Conservation (phyloP, 345 rosid genomes). For the Citrus trifoliata region DNA sequence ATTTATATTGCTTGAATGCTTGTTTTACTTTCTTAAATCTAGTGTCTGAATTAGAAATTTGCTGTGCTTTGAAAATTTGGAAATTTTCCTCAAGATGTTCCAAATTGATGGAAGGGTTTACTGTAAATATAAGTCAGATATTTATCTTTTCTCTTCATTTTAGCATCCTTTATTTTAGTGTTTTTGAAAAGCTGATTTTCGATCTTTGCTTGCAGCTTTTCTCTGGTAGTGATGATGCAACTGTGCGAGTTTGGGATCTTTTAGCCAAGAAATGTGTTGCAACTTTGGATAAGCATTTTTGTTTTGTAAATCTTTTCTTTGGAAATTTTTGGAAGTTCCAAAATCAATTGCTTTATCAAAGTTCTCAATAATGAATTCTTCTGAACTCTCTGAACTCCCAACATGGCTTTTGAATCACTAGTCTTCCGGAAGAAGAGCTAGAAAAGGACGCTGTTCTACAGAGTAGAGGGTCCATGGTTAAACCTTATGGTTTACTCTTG, state of each 20-base stretch:
- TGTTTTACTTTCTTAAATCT: background rate
- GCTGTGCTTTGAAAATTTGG: background rate
- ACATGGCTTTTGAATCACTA: too few relatives aligned
- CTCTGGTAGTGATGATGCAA: conserved; percentile 89
- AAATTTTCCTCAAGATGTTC: background rate
- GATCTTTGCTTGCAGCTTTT: conserved; percentile 48
- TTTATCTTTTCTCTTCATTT: background rate
- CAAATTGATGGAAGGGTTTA: background rate
- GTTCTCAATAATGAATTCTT: too few relatives aligned
- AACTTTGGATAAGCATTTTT: conserved; percentile 71
- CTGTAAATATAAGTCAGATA: background rate
- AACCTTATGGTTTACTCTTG: too few relatives aligned
- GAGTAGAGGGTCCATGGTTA: too few relatives aligned
- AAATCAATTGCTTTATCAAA: too few relatives aligned
- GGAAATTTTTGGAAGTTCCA: too few relatives aligned
- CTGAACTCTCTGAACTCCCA: too few relatives aligned
- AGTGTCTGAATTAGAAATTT: background rate
- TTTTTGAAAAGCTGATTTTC: background rate
- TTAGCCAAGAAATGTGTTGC: conserved; percentile 66
- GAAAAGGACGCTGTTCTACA: too few relatives aligned
- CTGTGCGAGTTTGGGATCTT: conserved; percentile 89
- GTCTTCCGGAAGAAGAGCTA: too few relatives aligned
- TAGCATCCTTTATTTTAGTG: too few relatives aligned
- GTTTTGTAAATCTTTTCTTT: too few relatives aligned
- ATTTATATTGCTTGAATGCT: background rate